These are phyloP conservation scores for Miamiensis avidus DNA, from an alignment of 169 alveolate species.

Conservation along the genomic window DNA sequence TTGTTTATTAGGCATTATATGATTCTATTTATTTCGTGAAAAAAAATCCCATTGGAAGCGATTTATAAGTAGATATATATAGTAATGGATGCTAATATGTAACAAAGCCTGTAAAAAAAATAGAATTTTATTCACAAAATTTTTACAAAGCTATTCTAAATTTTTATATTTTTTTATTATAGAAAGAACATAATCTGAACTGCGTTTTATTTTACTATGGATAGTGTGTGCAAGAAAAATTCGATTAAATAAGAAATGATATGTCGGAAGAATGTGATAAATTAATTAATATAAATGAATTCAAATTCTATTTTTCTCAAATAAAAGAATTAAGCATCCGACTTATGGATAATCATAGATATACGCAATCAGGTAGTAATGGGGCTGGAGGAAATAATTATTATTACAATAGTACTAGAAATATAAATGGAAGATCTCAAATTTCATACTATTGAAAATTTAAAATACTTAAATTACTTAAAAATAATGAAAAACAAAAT, in stretches of 20 bases:
- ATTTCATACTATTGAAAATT: too few relatives aligned
- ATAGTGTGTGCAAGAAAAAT: background rate
- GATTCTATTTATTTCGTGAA: background rate
- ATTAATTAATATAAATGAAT: background rate
- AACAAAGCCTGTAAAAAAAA: background rate
- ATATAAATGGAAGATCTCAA: too few relatives aligned
- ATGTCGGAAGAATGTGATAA: background rate
- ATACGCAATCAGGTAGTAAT: too few relatives aligned
- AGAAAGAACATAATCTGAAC: background rate
- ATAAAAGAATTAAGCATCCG: background rate
- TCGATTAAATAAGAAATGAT: background rate
- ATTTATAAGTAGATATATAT: background rate
- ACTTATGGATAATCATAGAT: too few relatives aligned
- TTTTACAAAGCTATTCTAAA: too few relatives aligned
- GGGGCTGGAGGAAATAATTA: too few relatives aligned
- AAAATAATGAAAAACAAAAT: too few relatives aligned
- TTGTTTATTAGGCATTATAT: background rate
- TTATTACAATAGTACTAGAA: too few relatives aligned
- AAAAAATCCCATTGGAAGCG: background rate
- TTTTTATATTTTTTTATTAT: too few relatives aligned
- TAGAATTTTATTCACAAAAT: too few relatives aligned
- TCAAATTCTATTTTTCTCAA: background rate
- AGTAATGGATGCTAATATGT: background rate
- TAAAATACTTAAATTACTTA: too few relatives aligned
- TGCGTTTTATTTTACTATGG: background rate